Conservation (phyloP, 768 basidiomycete genomes). For the Podaxis pistillaris region DNA sequence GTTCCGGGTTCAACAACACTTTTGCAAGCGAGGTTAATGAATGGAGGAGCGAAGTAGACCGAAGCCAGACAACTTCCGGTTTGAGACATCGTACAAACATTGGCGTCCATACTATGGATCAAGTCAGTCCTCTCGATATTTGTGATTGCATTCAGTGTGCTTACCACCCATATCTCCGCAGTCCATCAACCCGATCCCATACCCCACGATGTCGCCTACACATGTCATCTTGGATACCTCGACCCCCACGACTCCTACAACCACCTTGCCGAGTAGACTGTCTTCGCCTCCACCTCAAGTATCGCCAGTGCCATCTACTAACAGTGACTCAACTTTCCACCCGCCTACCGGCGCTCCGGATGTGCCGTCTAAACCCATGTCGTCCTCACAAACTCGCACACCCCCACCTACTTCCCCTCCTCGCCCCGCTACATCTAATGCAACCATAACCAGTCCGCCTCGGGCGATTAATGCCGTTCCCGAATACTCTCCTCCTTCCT, state of each 20-base stretch:
- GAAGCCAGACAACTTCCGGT: slow-evolving; percentile 26
- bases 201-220: slow-evolving; percentile 46
- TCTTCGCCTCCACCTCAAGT: slow-evolving; percentile 24
- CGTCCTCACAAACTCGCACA: slow-evolving; percentile 14
- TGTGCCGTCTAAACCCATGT: slow-evolving; percentile 7
- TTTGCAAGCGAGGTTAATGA: slow-evolving; percentile 48
- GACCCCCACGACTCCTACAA: slow-evolving; percentile 25
- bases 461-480: background rate
- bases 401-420: slow-evolving; percentile 16
- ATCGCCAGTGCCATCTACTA: slow-evolving; percentile 16
- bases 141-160: background rate
- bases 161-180: slow-evolving; percentile 21
- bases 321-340: slow-evolving; percentile 7
- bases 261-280: slow-evolving; percentile 21
- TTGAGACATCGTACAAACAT: slow-evolving; percentile 32
- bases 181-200: slow-evolving; percentile 46
- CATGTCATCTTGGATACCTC: slow-evolving; percentile 43
- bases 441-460: slow-evolving; percentile 11
- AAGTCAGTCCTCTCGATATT: slow-evolving; percentile 35
- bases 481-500: slow-evolving; percentile 14
- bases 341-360: background rate
- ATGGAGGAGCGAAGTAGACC: slow-evolving; percentile 45
- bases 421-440: background rate
- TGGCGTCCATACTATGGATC: slow-evolving; percentile 37
- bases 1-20: slow-evolving; percentile 50